phyloP scores from a whole-genome alignment of 306 rosid genomes.

The Rubus idaeus region DNA sequence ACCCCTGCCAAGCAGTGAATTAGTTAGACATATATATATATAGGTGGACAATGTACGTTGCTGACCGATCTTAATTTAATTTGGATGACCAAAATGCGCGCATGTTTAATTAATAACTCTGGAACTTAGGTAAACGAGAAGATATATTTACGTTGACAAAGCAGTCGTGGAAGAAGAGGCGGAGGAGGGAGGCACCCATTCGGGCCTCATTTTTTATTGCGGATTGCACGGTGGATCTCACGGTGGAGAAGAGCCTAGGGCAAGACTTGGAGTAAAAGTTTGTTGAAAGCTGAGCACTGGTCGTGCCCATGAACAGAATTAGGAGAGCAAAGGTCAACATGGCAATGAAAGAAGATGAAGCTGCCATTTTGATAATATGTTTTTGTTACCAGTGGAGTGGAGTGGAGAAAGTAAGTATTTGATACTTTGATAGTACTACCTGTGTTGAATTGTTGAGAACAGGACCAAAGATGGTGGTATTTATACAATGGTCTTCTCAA shows the following conservation, averaged over 20 bases:
- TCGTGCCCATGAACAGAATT: slow-evolving; percentile 26
- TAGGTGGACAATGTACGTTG: not conserved
- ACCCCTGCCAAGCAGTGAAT: slow-evolving; percentile 49
- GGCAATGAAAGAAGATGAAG: slow-evolving; percentile 21
- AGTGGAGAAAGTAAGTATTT: not conserved
- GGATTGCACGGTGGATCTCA: slow-evolving; percentile 47
- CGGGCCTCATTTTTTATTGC: slow-evolving; percentile 71
- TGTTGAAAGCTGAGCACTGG: slow-evolving; percentile 56
- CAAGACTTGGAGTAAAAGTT: slow-evolving; percentile 55
- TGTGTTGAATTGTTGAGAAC: not conserved
- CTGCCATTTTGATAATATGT: slow-evolving; percentile 10
- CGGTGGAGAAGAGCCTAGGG: slow-evolving; percentile 55
- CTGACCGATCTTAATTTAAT: not conserved
- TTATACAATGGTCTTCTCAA: slow-evolving; percentile 42
- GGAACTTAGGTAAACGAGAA: not conserved
- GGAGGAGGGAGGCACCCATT: slow-evolving; percentile 95
- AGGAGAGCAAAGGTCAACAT: slow-evolving; percentile 31
- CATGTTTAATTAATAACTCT: not conserved
- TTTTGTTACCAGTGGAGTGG: slow-evolving; percentile 19
- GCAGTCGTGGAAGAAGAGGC: slow-evolving; percentile 87
- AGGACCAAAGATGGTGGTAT: not conserved
- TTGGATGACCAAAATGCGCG: slow-evolving; percentile 8
- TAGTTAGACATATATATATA: not conserved
- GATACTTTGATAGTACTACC: not conserved
- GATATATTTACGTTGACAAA: slow-evolving; percentile 66